Percentiles rank a stretch among this genome's conserved stretches.
Evolutionary conservation across 108 stramenopile genomes (phyloP).

Genomic region (Skeletonema menzelii): DNA sequence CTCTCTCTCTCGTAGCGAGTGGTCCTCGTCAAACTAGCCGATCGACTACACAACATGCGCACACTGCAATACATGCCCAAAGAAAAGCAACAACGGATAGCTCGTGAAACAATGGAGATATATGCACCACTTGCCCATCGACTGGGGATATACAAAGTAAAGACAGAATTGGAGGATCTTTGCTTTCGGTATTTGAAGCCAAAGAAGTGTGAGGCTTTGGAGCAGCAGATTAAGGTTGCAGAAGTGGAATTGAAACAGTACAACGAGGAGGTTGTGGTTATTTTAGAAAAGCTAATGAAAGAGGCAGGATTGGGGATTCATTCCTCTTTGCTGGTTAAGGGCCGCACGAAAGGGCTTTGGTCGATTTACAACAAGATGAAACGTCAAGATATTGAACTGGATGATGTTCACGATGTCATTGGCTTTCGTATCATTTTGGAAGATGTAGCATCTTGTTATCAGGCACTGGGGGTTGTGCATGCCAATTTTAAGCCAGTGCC

Average conservation of each 20-base stretch:
- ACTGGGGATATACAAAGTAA: slow-evolving; percentile 42
- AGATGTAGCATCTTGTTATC: slow-evolving; percentile 31
- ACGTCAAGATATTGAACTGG: slow-evolving; percentile 17
- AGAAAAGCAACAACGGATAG: slow-evolving; percentile 29
- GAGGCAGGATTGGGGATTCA: slow-evolving; percentile 15
- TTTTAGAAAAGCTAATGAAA: slow-evolving; percentile 27
- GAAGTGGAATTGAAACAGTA: slow-evolving; percentile 24
- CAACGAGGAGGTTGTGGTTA: slow-evolving; percentile 26
- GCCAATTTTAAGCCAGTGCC: slow-evolving; percentile 20
- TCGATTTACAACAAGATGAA: slow-evolving; percentile 38
- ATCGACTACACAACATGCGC: slow-evolving; percentile 38
- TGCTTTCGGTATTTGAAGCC: slow-evolving; percentile 41
- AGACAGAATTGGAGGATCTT: slow-evolving; percentile 51
- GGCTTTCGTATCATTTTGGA: slow-evolving; percentile 39
- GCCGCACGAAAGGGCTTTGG: slow-evolving; percentile 26
- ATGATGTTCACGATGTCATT: slow-evolving; percentile 23
- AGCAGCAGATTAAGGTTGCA: slow-evolving; percentile 3
- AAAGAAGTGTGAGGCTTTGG: slow-evolving; percentile 12
- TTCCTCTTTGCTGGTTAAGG: slow-evolving; percentile 7
- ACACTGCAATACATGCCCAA: slow-evolving; percentile 29
- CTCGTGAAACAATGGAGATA: slow-evolving; percentile 47
- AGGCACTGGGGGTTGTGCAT: slow-evolving; percentile 13
- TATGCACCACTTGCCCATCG: slow-evolving; percentile 50
- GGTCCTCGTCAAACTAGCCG: slow-evolving; percentile 36
- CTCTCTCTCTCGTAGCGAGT: slow-evolving; percentile 3